Percentiles rank a stretch among this genome's conserved stretches.
These are phyloP conservation scores for Mycosphaerella sp. DNA, from an alignment of 2,329 filamentous ascomycete species.

Conservation along the genomic window DNA sequence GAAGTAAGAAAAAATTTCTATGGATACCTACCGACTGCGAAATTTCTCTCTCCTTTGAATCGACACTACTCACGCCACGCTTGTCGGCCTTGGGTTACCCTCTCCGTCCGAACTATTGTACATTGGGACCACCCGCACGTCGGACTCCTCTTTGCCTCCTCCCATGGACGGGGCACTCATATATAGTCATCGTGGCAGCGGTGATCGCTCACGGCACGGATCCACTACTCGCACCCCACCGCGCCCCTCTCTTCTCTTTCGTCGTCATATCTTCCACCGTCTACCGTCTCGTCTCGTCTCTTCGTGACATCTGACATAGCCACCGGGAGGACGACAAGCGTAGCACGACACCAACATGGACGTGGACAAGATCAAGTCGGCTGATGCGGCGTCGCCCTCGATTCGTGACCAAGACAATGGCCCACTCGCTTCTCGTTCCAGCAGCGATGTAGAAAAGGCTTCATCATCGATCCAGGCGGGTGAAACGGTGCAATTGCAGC, in stretches of 20 bases:
- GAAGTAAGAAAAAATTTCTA: neutral
- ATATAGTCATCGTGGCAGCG: constrained; percentile 1
- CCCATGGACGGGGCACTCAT: neutral
- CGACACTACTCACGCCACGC: constrained; percentile 8
- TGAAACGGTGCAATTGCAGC: constrained; percentile 32
- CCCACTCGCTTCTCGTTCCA: constrained; percentile 7
- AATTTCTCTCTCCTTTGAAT: neutral
- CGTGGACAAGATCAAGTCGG: constrained; percentile 14
- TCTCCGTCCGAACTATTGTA: neutral
- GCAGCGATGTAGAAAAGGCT: constrained; percentile 14
- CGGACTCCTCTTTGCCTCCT: neutral
- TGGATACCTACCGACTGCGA: constrained; percentile 1
- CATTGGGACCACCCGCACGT: neutral
- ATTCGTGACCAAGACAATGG: constrained; percentile 11
- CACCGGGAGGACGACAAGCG: no score
- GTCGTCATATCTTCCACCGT: neutral
- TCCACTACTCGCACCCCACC: constrained; percentile 2
- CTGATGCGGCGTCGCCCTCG: constrained; percentile 2
- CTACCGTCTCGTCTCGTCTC: neutral
- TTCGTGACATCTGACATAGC: no score
- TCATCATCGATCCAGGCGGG: constrained; percentile 23
- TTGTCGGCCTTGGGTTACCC: constrained; percentile 10
- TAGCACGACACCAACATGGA: neutral
- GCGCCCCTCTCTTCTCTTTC: neutral
- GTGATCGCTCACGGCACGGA: constrained; percentile 12